Evolutionary conservation across 495 filamentous ascomycete genomes (phyloP), one percentile per base, ranked within the genome.

Genomic region (Trichoderma erinaceum): DNA sequence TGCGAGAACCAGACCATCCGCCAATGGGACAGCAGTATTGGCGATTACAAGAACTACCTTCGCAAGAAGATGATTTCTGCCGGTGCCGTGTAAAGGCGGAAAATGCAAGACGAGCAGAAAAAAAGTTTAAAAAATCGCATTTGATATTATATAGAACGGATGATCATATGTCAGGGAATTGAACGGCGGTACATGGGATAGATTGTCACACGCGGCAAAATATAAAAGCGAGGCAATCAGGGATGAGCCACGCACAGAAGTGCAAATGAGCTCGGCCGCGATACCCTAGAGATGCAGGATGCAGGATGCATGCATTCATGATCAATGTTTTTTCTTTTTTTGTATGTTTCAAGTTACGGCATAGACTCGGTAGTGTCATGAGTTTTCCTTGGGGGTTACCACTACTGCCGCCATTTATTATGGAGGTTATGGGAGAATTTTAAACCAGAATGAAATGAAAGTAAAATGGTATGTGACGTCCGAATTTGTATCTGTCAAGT

Each of bases 41-140:
- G 89, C 68, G 84, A 91, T 66, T 99, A 99, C 89, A 99, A 99
- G 91, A 92, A 94, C 78, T 86, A 97, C 80, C 86, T 99, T 74
- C 90, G 93, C 72, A 97, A 98, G 89, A 98, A 98, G 90, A 98
- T 99, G 95, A 72, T 81, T 71, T 75, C 83, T 8, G 73, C 81
- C 2, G 87, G 87, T 67, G 85, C 85, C 38, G 86, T 90, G 68
- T 90, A 86, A 82, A 66, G 50, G 27, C 6, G 18, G 48, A n/a
- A 46, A 25, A 21, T 38, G 18, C 65, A 27, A 35, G 13, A 50
- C n/a, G 52, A 18, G 16, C 29, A 50, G 25, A 15, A 56, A 21
- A 52, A 41, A 4, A 41, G 35, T 38, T 23, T 52, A 21, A 61
- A 61, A 61, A 29, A 61, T 61, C 23, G 25, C 50, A 56, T 3